Evolutionary conservation across 345 rosid species (phyloP).

Genomic region (Euphorbia pulcherrima): DNA sequence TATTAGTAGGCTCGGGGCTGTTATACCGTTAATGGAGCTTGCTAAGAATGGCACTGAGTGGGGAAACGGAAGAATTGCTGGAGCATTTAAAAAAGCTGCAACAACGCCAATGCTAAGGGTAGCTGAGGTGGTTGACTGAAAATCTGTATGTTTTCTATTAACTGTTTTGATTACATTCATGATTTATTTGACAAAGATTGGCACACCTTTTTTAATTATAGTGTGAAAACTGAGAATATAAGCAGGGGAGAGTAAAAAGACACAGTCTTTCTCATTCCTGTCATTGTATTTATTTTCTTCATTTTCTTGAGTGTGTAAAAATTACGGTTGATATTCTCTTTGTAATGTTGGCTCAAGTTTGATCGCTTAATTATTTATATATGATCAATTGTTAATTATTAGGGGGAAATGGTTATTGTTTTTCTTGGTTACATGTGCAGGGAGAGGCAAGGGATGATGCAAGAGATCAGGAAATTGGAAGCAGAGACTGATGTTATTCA

Average conservation of each 20-base stretch:
- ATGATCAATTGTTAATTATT: no score
- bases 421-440: no score
- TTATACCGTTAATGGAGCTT: conserved; percentile 74
- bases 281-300: conserved; percentile 29
- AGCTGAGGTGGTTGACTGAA: conserved; percentile 18
- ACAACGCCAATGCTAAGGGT: conserved; percentile 36
- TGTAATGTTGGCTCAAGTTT: conserved; percentile 7
- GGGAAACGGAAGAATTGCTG: conserved; percentile 71
- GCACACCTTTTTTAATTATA: conserved; percentile 11
- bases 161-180: conserved; percentile 9
- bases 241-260: conserved; percentile 33
- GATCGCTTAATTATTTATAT: conserved; percentile 4
- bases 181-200: conserved; percentile 32
- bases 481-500: no score
- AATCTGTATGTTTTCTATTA: conserved; percentile 12
- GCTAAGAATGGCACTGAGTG: conserved; percentile 81
- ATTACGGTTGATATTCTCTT: conserved; percentile 21
- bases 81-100: conserved; percentile 59
- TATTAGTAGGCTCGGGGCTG: conserved; percentile 76
- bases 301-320: conserved; percentile 29
- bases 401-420: no score
- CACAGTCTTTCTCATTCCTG: conserved; percentile 30
- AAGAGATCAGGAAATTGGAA: no score
- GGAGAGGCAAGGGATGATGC: no score
- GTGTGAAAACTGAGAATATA: conserved; percentile 22